Conservation (phyloP, 2,329 filamentous ascomycete genomes). For the Scopulariopsis brevicaulis region DNA sequence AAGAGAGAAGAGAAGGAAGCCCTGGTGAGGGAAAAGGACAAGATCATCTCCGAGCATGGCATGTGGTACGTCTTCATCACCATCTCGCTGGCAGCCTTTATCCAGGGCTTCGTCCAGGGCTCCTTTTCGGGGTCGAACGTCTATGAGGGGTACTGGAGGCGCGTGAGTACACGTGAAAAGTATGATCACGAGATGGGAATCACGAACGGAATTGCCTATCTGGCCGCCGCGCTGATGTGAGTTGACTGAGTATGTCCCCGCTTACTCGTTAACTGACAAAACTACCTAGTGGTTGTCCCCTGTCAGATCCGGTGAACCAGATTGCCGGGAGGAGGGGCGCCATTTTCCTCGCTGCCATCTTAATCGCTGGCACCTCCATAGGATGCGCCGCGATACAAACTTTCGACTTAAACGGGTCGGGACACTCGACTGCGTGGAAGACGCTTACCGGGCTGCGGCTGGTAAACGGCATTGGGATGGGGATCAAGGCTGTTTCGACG, state of each 20-base stretch:
- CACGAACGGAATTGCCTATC: conserved; percentile 21
- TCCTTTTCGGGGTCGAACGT: conserved; percentile 29
- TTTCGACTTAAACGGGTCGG: not conserved
- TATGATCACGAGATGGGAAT: conserved; percentile 19
- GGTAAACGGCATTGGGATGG: conserved; percentile 28
- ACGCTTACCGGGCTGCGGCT: conserved; percentile 18
- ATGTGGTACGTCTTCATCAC: conserved; percentile 28
- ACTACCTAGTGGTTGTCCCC: conserved; percentile 15
- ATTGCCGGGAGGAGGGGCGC: conserved; percentile 24
- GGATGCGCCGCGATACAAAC: conserved; percentile 15
- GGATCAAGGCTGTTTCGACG: conserved; percentile 34
- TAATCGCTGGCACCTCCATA: conserved; percentile 25
- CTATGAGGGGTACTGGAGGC: conserved; percentile 13
- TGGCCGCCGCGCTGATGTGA: conserved; percentile 19
- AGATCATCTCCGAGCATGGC: conserved; percentile 23
- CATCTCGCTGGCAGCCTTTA: conserved; percentile 29
- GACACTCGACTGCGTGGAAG: conserved; percentile 15
- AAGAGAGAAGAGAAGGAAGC: conserved; percentile 22
- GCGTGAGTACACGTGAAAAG: not conserved
- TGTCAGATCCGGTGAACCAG: conserved; percentile 25
- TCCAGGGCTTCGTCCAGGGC: conserved; percentile 31
- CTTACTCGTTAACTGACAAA: not conserved
- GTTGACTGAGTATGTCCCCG: not conserved
- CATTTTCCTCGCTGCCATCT: conserved; percentile 21
- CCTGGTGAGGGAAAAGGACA: conserved; percentile 23